Evolutionary conservation across 1,284 basidiomycete genomes (phyloP), one percentile per base, ranked within the genome.

Genomic region (Ceratobasidium sp.): DNA sequence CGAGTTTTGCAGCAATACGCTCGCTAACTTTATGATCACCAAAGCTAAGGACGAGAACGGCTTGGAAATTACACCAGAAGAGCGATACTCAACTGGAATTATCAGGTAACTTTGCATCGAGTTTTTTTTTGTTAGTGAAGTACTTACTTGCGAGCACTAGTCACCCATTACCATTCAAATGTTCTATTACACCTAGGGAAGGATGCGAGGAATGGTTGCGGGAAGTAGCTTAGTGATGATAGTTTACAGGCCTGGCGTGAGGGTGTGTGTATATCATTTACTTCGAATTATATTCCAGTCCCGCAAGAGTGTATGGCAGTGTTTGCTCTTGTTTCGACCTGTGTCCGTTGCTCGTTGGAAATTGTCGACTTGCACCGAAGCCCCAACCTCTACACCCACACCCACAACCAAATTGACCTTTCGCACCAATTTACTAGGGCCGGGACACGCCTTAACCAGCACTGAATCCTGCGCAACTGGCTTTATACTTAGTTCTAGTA

Each of bases 121-220:
- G 33, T 60, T 6, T 35, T 33, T 4, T 6, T 60, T 7, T 41
- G 38, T 41, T 41, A 12, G 7, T 33, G 27, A 23, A 30, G 10
- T 82, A 86, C 83, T 33, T 8, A 18, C 55, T 59, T 10, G 35
- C 23, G 23, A 14, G 8, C n/a, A 33, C 35, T 35, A 68, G 66
- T 12, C 66, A 54, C 30, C 66, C 66, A 5, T n/a, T 68, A 18
- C 66, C 66, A 16, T 68, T 68, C 66, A 54, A 52, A 18, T 68
- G 66, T 23, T 35, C 44, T 7, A 68, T 68, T 33, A 23, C n/a
- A 8, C 66, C 48, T 14, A 23, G 66, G 44, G 46, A 50, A 33
- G 66, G 66, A 7, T 18, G 46, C 8, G 48, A 33, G 48, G 48
- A 52, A 20, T 54, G 46, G 48, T 33, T 68, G 30, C 16, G 18